A percentile compares a stretch with the other conserved stretches of the same genome.
phyloP scores from a whole-genome alignment of 192 early-diverging fungal genomes.

The Chytriomyces sp. region DNA sequence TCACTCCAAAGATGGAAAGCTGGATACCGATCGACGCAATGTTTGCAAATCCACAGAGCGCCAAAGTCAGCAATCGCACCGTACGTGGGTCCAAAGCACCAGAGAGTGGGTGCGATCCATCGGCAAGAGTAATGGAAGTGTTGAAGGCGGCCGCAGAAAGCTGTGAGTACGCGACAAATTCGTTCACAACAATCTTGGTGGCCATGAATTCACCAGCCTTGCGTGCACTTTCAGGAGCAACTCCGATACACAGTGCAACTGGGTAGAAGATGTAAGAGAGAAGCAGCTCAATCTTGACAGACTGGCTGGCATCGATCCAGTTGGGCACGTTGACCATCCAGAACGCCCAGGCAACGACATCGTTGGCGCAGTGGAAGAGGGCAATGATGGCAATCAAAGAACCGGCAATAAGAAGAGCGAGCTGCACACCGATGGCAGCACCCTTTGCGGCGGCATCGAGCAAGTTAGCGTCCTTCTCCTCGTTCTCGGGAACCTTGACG shows the following conservation, averaged over 20 bases:
- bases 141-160: conserved; percentile 21
- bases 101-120: conserved; percentile 15
- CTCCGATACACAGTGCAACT: conserved; percentile 72
- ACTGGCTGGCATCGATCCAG: conserved; percentile 64
- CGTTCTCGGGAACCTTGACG: conserved; percentile 61
- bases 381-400: conserved; percentile 79
- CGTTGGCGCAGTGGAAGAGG: conserved; percentile 71
- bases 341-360: conserved; percentile 71
- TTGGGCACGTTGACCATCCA: conserved; percentile 56
- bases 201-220: conserved; percentile 70
- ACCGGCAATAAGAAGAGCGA: conserved; percentile 75
- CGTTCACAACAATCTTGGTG: conserved; percentile 82
- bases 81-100: conserved; percentile 37
- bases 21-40: conserved; percentile 83
- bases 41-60: conserved; percentile 88
- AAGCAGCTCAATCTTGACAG: conserved; percentile 67
- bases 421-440: conserved; percentile 78
- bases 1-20: conserved; percentile 73
- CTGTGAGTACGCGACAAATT: conserved; percentile 80
- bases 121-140: conserved; percentile 1
- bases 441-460: conserved; percentile 85
- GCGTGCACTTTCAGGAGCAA: conserved; percentile 57
- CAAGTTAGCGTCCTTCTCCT: conserved; percentile 71
- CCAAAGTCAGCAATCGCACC: conserved; percentile 62
- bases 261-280: conserved; percentile 82